Conservation (phyloP, 1,284 basidiomycete genomes). For the Limonomyces culmigenus region DNA sequence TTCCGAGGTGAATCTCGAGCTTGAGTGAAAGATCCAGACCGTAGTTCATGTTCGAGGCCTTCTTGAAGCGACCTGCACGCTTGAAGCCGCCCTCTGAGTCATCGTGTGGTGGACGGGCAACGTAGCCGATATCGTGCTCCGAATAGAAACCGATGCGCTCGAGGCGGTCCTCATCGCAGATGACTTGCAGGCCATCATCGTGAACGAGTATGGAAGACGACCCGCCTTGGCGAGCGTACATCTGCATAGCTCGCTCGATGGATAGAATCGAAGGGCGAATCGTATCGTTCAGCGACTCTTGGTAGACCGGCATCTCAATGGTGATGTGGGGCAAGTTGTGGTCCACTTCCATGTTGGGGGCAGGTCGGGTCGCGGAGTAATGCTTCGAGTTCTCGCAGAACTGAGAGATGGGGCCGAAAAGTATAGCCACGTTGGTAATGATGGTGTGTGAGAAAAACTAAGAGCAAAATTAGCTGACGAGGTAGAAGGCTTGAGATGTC, state of each 20-base stretch:
- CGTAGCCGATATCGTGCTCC: conserved; percentile 36
- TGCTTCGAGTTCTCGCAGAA: conserved; percentile 59
- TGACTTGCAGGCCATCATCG: conserved; percentile 47
- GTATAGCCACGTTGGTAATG: conserved; percentile 41
- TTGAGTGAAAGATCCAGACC: conserved; percentile 30
- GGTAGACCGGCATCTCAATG: conserved; percentile 69
- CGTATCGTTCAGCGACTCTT: conserved; percentile 51
- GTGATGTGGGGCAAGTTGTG: conserved; percentile 52
- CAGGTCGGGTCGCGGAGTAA: conserved; percentile 45
- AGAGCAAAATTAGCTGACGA: no score
- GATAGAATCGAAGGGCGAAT: conserved; percentile 65
- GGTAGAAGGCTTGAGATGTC: conserved; percentile 2
- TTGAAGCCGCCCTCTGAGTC: conserved; percentile 25
- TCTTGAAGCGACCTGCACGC: conserved; percentile 44
- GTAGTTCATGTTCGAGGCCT: conserved; percentile 44
- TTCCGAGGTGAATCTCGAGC: conserved; percentile 29
- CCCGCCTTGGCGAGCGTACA: conserved; percentile 70
- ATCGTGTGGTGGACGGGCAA: conserved; percentile 33
- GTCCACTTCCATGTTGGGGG: conserved; percentile 45
- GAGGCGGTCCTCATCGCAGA: conserved; percentile 18
- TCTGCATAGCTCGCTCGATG: conserved; percentile 75
- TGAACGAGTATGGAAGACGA: conserved; percentile 62
- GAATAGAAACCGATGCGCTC: conserved; percentile 29
- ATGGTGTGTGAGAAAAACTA: conserved; percentile 55
- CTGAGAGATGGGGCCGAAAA: conserved; percentile 58